Evolutionary conservation across 768 basidiomycete genomes (phyloP).

Genomic region (Agaricus bisporus): DNA sequence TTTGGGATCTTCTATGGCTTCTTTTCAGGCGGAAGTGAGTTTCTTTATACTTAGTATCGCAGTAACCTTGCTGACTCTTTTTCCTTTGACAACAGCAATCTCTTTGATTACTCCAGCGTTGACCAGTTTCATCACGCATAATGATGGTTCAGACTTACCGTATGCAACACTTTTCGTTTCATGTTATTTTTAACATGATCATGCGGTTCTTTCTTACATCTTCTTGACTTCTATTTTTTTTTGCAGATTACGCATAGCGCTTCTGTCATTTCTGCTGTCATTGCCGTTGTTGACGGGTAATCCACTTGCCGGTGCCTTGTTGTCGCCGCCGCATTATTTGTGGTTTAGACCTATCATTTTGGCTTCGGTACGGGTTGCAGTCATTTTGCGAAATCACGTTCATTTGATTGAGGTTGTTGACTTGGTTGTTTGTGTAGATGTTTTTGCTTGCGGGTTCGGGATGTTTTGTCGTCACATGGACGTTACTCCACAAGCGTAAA

Average conservation of each 20-base stretch:
- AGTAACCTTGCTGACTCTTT: background rate
- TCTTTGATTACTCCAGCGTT: slow-evolving; percentile 34
- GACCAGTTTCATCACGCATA: slow-evolving; percentile 30
- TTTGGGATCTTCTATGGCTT: slow-evolving; percentile 49
- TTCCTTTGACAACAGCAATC: slow-evolving; percentile 25
- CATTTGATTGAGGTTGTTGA: too few species aligned
- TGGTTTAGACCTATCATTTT: slow-evolving; percentile 41
- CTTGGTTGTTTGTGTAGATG: slow-evolving; percentile 17
- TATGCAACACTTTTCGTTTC: slow-evolving; percentile 14
- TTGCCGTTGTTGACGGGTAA: slow-evolving; percentile 44
- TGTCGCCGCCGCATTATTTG: slow-evolving; percentile 28
- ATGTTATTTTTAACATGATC: background rate
- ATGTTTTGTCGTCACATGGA: slow-evolving; percentile 27
- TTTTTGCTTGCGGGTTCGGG: slow-evolving; percentile 27
- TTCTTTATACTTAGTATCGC: too few species aligned
- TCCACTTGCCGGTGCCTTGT: slow-evolving; percentile 46
- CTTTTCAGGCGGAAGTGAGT: slow-evolving; percentile 45
- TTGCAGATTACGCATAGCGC: slow-evolving; percentile 30
- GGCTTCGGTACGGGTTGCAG: slow-evolving; percentile 39
- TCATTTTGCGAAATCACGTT: too few species aligned
- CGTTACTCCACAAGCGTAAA: slow-evolving; percentile 24
- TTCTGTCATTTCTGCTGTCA: slow-evolving; percentile 36
- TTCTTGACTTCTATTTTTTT: too few species aligned
- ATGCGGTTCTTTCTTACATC: slow-evolving; percentile 14
- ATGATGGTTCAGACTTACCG: slow-evolving; percentile 42